Evolutionary conservation across 2,329 filamentous ascomycete genomes (phyloP).

Genomic region (Daldinia sp.): DNA sequence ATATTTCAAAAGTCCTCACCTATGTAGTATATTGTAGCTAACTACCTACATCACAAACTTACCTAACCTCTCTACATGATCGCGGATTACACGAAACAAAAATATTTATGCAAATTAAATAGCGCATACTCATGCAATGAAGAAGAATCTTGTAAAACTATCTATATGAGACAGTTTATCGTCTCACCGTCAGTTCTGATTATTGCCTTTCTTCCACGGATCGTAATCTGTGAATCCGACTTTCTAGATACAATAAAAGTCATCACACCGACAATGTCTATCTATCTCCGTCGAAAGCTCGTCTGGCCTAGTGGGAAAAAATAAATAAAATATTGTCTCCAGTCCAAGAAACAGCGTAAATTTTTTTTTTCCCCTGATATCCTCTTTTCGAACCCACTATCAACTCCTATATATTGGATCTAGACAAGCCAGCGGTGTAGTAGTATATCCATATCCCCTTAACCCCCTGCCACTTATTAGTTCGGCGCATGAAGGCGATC

Average conservation of each 20-base stretch:
- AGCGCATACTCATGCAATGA: slow-evolving; percentile 14
- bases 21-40: neutral
- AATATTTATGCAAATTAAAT: slow-evolving; percentile 33
- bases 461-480: slow-evolving; percentile 7
- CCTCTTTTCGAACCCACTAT: neutral
- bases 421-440: slow-evolving; percentile 14
- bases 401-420: slow-evolving; percentile 5
- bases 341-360: neutral
- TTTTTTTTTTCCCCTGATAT: neutral
- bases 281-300: slow-evolving; percentile 8
- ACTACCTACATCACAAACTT: neutral
- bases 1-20: too few species aligned
- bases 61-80: neutral
- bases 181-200: slow-evolving; percentile 18
- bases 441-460: slow-evolving; percentile 3
- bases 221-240: slow-evolving; percentile 4
- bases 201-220: slow-evolving; percentile 16
- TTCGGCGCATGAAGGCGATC: slow-evolving; percentile 37
- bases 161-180: slow-evolving; percentile 21
- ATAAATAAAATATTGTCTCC: slow-evolving; percentile 5
- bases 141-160: slow-evolving; percentile 1
- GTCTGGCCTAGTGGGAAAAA: neutral
- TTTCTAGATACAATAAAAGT: neutral
- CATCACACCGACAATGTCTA: slow-evolving; percentile 21
- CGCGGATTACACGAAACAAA: slow-evolving; percentile 24